Base-by-base conservation (phyloP, 192 early-diverging fungal species). In the Irineochytrium annulatum region DNA sequence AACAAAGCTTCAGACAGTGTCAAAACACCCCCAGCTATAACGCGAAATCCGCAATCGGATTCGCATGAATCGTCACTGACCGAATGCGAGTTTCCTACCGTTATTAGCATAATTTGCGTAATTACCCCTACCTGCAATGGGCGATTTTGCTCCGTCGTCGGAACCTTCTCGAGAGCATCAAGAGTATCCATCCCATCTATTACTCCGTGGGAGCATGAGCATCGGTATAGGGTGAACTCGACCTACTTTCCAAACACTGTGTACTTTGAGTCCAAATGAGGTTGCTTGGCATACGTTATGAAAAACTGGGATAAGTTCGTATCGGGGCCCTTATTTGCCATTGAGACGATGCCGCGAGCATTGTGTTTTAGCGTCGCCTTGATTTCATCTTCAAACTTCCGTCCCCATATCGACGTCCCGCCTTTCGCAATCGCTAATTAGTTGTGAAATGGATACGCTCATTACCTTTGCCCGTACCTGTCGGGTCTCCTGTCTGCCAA, bases 311-410 rank as follows among this genome's bases (percentile, higher is more conserved):
- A 93, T 11, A 77, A 74, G 65, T 99, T 99, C 20, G 95, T 97
- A 44, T 91, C 80, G 34, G 86, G 85, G 19, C 96, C 96, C 28
- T 83, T 81, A 73, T 99, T 99, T 1, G 96, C 96, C 95, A 99
- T 97, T 26, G 86, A 88, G 37, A 99, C 76, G 16, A 95, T 70
- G 3, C 95, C 96, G 22, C 91, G 81, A 22, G 72, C 83, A 22
- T 86, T 79, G 63, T 97, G 96, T 95, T 79, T 0, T 91, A 87
- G 3, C 91, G 32, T 57, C 24, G 71, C 19, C 52, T 78, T 79
- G 57, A 77, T 77, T 65, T 83, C 81, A 55, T 83, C 77, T 31
- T 43, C 41, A 44, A 80, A 80, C 4, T 55, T 54, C 26, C 66
- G 51, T 27, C 73, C 73, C 74, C 76, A 82, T 4, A 76, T 65